Evolutionary conservation across 2,329 filamentous ascomycete species (phyloP).

Genomic region (Diaporthe amygdali): DNA sequence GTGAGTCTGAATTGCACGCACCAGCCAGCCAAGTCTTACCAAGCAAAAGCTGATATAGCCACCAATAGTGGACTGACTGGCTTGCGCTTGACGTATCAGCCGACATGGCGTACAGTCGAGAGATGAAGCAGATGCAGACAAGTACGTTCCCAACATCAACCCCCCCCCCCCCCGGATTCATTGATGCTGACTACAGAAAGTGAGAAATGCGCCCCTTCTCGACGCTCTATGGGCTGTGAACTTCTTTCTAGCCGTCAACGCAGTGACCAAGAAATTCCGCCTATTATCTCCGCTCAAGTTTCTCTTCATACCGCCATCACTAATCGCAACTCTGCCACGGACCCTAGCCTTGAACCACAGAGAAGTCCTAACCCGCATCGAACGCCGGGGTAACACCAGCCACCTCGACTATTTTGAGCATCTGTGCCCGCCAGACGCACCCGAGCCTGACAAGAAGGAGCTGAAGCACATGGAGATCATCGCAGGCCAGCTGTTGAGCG

Average conservation of each 20-base stretch:
- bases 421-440: background rate
- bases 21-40: too few relatives aligned
- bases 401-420: background rate
- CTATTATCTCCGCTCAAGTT: background rate
- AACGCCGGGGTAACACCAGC: background rate
- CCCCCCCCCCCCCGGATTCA: too few relatives aligned
- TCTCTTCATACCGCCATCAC: background rate
- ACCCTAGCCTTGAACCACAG: background rate
- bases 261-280: background rate
- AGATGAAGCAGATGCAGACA: slow-evolving; percentile 5
- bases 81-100: background rate
- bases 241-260: background rate
- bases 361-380: background rate
- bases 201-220: background rate
- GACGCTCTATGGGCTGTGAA: background rate
- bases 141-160: too few relatives aligned
- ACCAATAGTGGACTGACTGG: slow-evolving; percentile 10
- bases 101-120: slow-evolving; percentile 1
- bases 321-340: background rate
- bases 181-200: background rate
- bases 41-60: too few relatives aligned
- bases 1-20: background rate
- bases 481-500: background rate
- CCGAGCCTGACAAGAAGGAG: background rate
- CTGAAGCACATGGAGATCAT: background rate